These are phyloP conservation scores for Ascoidea tarda DNA, from an alignment of 805 yeast genomes.

Conservation along the genomic window DNA sequence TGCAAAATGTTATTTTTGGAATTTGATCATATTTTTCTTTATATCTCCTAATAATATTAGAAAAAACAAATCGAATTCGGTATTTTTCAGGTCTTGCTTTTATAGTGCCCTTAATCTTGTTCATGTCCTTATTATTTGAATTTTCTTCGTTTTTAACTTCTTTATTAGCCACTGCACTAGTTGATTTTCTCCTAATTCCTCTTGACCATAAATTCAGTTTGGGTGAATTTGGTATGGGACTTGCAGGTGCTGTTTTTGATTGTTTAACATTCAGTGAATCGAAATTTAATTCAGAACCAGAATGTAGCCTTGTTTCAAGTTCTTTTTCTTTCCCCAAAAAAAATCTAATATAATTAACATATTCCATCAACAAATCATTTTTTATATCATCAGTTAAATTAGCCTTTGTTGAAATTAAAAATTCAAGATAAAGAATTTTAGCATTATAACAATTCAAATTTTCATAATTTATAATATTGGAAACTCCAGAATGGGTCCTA, in stretches of 20 bases:
- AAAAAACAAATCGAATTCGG: too few species aligned
- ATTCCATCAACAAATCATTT: neutral
- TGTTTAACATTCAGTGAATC: too few species aligned
- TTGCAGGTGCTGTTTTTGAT: neutral
- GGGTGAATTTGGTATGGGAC: too few species aligned
- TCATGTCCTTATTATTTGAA: neutral
- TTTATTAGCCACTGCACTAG: conserved; percentile 1
- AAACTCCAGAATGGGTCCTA: too few species aligned
- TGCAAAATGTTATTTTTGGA: neutral
- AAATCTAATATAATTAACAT: neutral
- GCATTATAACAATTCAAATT: neutral
- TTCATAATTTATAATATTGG: neutral
- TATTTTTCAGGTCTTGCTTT: neutral
- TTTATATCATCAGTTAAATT: neutral
- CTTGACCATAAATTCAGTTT: neutral
- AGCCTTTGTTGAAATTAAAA: neutral
- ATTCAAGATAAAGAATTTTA: neutral
- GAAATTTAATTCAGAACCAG: too few species aligned
- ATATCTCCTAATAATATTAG: neutral
- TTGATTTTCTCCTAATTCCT: neutral
- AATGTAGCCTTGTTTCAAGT: too few species aligned
- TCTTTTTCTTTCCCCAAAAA: neutral
- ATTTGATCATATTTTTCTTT: neutral
- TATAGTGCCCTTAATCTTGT: neutral
- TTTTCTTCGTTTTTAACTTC: neutral